phyloP scores from a whole-genome alignment of 2,329 filamentous ascomycete genomes.

The Fusarium sarcochroum region DNA sequence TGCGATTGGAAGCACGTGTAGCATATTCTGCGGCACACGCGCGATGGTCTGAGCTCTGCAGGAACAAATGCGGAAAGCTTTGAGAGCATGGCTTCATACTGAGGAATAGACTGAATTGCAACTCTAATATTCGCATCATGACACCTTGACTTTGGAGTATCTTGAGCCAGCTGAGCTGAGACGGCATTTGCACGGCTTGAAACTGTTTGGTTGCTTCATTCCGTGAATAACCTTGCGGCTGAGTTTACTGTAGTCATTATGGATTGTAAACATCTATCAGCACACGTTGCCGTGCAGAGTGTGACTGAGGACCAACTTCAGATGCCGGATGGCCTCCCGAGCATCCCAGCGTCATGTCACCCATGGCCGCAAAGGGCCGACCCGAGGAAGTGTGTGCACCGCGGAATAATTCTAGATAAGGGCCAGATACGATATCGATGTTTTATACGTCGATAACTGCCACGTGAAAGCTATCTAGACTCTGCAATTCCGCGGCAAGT shows the following conservation, averaged over 20 bases:
- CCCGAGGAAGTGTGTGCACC: constrained; percentile 22
- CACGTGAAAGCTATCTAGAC: neutral
- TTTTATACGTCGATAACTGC: neutral
- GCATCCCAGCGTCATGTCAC: constrained; percentile 12
- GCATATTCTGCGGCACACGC: neutral
- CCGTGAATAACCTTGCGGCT: neutral
- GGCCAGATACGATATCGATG: neutral
- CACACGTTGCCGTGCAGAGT: neutral
- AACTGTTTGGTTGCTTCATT: neutral
- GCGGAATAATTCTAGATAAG: neutral
- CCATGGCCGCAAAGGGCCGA: constrained; percentile 22
- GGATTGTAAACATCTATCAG: constrained; percentile 20
- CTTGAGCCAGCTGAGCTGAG: neutral
- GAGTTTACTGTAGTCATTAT: constrained; percentile 22
- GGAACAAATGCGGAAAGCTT: neutral
- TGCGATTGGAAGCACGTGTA: constrained; percentile 4
- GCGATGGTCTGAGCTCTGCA: neutral
- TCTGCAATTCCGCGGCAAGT: constrained; percentile 6
- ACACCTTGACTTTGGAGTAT: neutral
- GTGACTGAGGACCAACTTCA: neutral
- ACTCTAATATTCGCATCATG: neutral
- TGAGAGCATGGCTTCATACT: neutral
- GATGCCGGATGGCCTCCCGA: constrained; percentile 17
- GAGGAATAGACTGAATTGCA: neutral
- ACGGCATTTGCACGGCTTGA: neutral